phyloP scores from a whole-genome alignment of 768 basidiomycete species.

The Leccinum incarnatum region DNA sequence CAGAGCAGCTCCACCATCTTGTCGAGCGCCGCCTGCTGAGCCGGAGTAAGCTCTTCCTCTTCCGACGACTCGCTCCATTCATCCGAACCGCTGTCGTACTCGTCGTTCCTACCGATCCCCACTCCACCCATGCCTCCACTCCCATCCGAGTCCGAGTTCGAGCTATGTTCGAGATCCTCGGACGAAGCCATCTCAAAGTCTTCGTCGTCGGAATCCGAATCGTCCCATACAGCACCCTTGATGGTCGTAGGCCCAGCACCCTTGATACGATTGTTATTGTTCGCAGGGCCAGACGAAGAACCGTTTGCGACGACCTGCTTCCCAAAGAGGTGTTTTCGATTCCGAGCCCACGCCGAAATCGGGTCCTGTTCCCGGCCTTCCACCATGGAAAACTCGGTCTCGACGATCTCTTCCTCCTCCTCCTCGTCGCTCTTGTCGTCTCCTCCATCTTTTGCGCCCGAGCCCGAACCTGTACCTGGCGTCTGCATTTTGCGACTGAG shows the following conservation, averaged over 20 bases:
- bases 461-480: neutral
- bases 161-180: conserved; percentile 47
- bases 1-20: conserved; percentile 63
- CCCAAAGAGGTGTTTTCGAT: conserved; percentile 57
- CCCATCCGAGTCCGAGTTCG: conserved; percentile 34
- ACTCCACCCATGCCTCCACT: conserved; percentile 12
- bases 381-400: conserved; percentile 70
- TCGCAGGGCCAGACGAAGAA: neutral
- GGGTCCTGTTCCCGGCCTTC: conserved; percentile 67
- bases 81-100: conserved; percentile 24
- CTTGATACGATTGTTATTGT: conserved; percentile 2
- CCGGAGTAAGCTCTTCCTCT: conserved; percentile 48
- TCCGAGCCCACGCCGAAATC: conserved; percentile 62
- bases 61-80: conserved; percentile 38
- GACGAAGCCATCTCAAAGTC: conserved; percentile 34
- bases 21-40: conserved; percentile 58
- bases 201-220: conserved; percentile 35
- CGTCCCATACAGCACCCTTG: conserved; percentile 31
- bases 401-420: conserved; percentile 42
- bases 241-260: conserved; percentile 10
- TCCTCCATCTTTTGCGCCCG: neutral
- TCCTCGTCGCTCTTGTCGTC: conserved; percentile 28
- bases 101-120: conserved; percentile 30
- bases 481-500: conserved; percentile 38
- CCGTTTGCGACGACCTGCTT: neutral